Evolutionary conservation across 2,329 filamentous ascomycete genomes (phyloP).

Genomic region (Calonectria montana): DNA sequence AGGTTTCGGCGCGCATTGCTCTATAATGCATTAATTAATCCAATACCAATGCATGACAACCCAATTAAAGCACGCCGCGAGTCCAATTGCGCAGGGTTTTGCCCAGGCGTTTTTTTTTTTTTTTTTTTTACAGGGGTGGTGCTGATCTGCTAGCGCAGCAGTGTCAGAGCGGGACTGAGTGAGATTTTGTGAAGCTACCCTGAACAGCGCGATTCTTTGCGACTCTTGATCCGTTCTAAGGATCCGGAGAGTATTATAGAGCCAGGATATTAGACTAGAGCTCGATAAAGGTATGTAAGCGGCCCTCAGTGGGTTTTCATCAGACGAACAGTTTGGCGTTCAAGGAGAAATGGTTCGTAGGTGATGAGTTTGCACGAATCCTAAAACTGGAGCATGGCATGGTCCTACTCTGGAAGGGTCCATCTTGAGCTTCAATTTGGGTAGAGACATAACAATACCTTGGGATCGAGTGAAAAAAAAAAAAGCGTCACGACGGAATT

Average conservation of each 20-base stretch:
- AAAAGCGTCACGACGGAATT: background rate
- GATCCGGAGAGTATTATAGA: background rate
- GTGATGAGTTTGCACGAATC: background rate
- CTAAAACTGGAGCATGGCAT: background rate
- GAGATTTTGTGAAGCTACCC: background rate
- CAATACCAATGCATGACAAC: conserved; percentile 11
- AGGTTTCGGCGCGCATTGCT: background rate
- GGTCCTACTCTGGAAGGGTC: background rate
- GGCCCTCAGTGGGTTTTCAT: no score
- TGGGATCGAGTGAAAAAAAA: background rate
- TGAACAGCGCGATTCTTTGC: background rate
- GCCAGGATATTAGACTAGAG: background rate
- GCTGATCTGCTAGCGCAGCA: background rate
- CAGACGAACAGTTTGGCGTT: background rate
- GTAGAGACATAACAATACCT: no score
- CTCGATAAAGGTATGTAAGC: background rate
- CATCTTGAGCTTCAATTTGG: background rate
- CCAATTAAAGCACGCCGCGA: conserved; percentile 13
- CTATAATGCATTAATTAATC: conserved; percentile 9
- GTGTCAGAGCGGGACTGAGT: background rate
- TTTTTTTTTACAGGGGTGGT: background rate
- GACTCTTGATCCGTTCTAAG: background rate
- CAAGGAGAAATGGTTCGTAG: background rate
- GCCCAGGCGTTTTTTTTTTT: background rate
- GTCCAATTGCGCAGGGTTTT: background rate